Conservation (phyloP, 2,329 filamentous ascomycete species). For the Verticillium nonalfalfae region DNA sequence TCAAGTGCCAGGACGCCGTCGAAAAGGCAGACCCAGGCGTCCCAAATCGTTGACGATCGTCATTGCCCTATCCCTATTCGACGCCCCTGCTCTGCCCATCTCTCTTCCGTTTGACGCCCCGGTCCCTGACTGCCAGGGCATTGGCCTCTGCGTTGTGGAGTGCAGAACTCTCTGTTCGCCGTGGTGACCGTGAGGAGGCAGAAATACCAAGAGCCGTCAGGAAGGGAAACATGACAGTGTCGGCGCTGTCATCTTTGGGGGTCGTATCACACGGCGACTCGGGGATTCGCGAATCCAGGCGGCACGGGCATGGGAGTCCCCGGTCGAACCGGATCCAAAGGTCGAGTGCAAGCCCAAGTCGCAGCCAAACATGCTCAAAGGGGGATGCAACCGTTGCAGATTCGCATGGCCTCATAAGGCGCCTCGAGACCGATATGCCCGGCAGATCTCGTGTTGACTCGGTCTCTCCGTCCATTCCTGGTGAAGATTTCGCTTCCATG, state of each 20-base stretch:
- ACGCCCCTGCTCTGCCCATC: not conserved
- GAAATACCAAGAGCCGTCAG: not conserved
- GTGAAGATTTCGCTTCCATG: not conserved
- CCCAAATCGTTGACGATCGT: not conserved
- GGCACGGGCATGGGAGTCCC: not conserved
- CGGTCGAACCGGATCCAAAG: not conserved
- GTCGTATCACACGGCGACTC: not conserved
- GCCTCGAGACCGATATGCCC: slow-evolving; percentile 9
- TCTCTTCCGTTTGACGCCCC: not conserved
- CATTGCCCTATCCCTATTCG: not conserved
- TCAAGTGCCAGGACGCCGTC: not conserved
- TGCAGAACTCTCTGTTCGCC: not conserved
- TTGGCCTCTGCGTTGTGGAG: not conserved
- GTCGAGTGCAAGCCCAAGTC: not conserved
- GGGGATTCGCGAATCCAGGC: not conserved
- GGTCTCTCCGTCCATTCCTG: not conserved
- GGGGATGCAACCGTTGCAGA: slow-evolving; percentile 1
- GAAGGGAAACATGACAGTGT: not conserved
- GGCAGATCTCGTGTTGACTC: not conserved
- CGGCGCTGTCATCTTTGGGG: not conserved
- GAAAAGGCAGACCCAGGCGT: not conserved
- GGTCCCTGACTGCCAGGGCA: not conserved
- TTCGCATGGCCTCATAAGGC: slow-evolving; percentile 11
- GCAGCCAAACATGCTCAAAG: not conserved
- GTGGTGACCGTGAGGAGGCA: not conserved